Evolutionary conservation across 2,329 filamentous ascomycete species (phyloP).

Genomic region (Microcyclosporella mali): DNA sequence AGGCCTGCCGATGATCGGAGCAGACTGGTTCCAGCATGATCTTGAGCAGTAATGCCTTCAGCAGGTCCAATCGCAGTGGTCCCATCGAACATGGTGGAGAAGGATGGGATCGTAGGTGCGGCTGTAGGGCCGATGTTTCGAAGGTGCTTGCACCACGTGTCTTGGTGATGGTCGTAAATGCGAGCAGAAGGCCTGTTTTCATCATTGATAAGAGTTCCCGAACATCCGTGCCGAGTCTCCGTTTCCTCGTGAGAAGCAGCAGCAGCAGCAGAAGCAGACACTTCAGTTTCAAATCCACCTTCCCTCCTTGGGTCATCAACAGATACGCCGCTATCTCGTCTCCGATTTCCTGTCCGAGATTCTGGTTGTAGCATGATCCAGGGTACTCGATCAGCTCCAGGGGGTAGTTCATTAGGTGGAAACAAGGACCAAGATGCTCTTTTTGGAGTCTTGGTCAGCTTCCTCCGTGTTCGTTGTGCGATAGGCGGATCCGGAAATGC

Average conservation of each 20-base stretch:
- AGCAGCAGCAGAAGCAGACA: too few relatives aligned
- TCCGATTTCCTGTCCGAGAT: too few relatives aligned
- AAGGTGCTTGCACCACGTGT: constrained; percentile 11
- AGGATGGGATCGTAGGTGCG: not conserved
- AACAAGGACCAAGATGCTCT: not conserved
- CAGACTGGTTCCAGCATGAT: too few relatives aligned
- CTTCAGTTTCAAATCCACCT: too few relatives aligned
- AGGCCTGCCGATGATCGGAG: too few relatives aligned
- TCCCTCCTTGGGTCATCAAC: too few relatives aligned
- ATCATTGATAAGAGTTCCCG: not conserved
- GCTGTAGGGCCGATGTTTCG: not conserved
- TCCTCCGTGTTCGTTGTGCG: too few relatives aligned
- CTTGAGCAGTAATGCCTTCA: not conserved
- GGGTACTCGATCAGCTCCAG: too few relatives aligned
- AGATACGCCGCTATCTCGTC: too few relatives aligned
- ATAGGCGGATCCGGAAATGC: constrained; percentile 22
- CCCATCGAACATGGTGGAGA: constrained; percentile 1
- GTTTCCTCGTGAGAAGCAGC: too few relatives aligned
- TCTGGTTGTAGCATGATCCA: too few relatives aligned
- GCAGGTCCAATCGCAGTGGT: constrained; percentile 1
- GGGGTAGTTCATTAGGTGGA: not conserved
- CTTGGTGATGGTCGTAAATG: not conserved
- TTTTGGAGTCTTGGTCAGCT: too few relatives aligned
- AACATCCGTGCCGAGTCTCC: not conserved
- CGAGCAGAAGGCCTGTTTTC: not conserved